Evolutionary conservation across 371 early-diverging fungal species (phyloP).

Genomic region (Batrachochytrium dendrobatidis): DNA sequence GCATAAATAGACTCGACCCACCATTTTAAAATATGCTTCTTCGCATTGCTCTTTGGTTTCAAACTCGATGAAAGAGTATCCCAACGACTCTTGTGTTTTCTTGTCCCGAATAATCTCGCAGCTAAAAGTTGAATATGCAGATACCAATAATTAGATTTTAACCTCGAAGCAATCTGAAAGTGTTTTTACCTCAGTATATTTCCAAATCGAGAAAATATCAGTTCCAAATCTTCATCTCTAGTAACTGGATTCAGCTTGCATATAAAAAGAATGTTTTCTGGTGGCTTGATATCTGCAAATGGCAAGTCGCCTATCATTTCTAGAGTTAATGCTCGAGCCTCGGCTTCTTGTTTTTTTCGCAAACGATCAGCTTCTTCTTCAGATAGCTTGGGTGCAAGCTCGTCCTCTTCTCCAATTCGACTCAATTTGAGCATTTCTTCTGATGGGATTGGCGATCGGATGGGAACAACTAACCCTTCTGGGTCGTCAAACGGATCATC

Average conservation of each 20-base stretch:
- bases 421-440: conserved; percentile 65
- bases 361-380: conserved; percentile 65
- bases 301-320: conserved; percentile 98
- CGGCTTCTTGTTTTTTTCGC: conserved; percentile 67
- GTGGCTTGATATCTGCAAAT: conserved; percentile 92
- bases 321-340: conserved; percentile 82
- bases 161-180: conserved; percentile 3
- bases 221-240: conserved; percentile 80
- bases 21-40: conserved; percentile 88
- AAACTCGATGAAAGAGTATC: conserved; percentile 95
- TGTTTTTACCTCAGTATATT: conserved; percentile 47
- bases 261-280: conserved; percentile 94
- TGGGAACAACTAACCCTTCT: conserved; percentile 58
- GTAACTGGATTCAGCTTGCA: conserved; percentile 94
- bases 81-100: conserved; percentile 75
- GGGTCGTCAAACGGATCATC: conserved; percentile 94
- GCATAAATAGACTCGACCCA: no score
- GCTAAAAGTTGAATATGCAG: conserved; percentile 31
- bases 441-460: conserved; percentile 75
- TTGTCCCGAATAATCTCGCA: conserved; percentile 90
- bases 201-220: conserved; percentile 93
- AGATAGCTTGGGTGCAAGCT: conserved; percentile 48
- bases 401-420: conserved; percentile 76
- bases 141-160: conserved; percentile 3
- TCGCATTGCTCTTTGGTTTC: conserved; percentile 80